A percentile compares a stretch with the other conserved stretches of the same genome.
These are phyloP conservation scores for Dentipellis fragilis DNA, from an alignment of 768 basidiomycete genomes.

Conservation along the genomic window DNA sequence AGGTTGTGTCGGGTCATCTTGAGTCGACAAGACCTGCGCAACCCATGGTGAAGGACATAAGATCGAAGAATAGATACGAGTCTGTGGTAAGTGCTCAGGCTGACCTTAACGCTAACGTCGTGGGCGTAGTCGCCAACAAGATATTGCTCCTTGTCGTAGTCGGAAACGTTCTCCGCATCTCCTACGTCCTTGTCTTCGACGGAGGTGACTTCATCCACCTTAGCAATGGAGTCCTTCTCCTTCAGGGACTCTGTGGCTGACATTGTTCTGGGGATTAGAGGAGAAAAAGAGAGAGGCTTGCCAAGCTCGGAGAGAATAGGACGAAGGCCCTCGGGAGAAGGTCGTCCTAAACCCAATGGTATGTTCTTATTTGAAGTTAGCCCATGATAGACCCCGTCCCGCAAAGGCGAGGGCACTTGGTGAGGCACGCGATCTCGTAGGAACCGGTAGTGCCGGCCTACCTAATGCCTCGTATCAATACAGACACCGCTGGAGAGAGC, in stretches of 20 bases:
- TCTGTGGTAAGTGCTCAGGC: no score
- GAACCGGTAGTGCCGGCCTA: no score
- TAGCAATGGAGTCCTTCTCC: neutral
- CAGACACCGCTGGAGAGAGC: no score
- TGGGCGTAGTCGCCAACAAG: slow-evolving; percentile 24
- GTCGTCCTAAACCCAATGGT: no score
- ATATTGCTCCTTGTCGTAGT: slow-evolving; percentile 21
- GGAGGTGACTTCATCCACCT: neutral
- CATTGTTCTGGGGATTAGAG: neutral
- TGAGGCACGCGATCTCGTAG: no score
- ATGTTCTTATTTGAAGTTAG: no score
- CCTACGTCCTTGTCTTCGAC: neutral
- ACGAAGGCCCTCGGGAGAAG: no score
- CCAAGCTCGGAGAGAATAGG: no score
- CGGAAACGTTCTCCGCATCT: slow-evolving; percentile 1
- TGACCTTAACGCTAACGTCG: slow-evolving; percentile 31
- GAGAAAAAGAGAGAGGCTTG: no score
- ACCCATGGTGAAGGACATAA: neutral
- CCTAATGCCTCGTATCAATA: no score
- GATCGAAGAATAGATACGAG: neutral
- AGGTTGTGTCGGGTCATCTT: slow-evolving; percentile 29
- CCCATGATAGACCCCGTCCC: no score
- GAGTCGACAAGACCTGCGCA: slow-evolving; percentile 22
- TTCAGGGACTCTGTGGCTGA: neutral
- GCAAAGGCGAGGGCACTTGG: no score